These are phyloP conservation scores for Oryza officinalis DNA, from an alignment of 176 grass and related monocot genomes.

Conservation along the genomic window DNA sequence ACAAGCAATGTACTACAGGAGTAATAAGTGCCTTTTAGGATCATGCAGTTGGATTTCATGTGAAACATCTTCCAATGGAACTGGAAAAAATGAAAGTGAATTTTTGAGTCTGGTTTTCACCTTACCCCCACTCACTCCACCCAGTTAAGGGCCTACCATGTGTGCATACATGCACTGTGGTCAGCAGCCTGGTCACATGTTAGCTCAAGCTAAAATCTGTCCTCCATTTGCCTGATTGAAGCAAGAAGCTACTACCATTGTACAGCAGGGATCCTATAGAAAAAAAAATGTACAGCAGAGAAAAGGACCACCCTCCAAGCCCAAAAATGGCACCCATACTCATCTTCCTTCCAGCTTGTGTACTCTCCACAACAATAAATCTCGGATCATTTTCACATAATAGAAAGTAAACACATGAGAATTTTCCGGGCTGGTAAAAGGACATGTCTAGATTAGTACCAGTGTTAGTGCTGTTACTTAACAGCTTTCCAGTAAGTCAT, in stretches of 20 bases:
- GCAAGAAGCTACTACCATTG: neutral
- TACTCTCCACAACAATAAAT: neutral
- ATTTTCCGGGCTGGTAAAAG: neutral
- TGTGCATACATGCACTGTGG: neutral
- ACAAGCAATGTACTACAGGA: neutral
- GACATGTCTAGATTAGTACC: neutral
- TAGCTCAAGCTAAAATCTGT: slow-evolving; percentile 18
- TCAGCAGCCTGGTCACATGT: slow-evolving; percentile 31
- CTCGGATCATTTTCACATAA: neutral
- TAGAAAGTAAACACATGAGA: neutral
- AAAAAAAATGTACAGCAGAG: neutral
- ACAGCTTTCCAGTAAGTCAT: neutral
- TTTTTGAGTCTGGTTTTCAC: neutral
- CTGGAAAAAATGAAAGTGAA: slow-evolving; percentile 12
- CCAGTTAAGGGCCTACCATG: slow-evolving; percentile 34
- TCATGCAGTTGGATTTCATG: neutral
- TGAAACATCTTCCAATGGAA: slow-evolving; percentile 11
- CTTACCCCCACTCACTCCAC: neutral
- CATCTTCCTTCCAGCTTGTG: neutral
- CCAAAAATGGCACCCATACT: neutral
- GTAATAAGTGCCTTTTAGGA: neutral
- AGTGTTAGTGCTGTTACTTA: neutral
- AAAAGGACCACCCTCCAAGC: slow-evolving; percentile 9
- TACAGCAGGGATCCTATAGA: neutral
- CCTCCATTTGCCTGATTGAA: neutral